Percentiles rank a stretch among this genome's conserved stretches.
Evolutionary conservation across 257 asterid species (phyloP).

Genomic region (Solanum medicagineum): DNA sequence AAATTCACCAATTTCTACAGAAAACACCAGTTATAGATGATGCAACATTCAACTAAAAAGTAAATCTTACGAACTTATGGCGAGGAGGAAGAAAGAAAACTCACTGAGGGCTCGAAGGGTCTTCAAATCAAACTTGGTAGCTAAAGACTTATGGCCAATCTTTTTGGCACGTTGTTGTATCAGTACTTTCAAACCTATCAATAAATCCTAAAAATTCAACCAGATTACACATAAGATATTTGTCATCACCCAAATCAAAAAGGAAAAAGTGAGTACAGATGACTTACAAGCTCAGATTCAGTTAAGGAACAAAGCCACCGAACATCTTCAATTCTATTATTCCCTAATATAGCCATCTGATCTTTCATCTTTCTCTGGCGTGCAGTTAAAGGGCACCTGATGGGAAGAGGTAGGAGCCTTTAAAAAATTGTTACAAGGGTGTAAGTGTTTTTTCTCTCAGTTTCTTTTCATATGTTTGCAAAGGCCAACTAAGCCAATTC

Average conservation of each 20-base stretch:
- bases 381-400: neutral
- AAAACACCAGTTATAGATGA: neutral
- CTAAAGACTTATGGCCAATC: conserved; percentile 40
- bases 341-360: conserved; percentile 1
- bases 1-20: neutral
- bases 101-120: conserved; percentile 49
- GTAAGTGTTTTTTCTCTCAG: neutral
- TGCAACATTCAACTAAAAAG: neutral
- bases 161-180: conserved; percentile 44
- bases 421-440: neutral
- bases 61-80: neutral
- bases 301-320: conserved; percentile 75
- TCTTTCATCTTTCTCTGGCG: neutral
- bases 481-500: neutral
- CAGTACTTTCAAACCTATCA: conserved; percentile 46
- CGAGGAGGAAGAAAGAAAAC: neutral
- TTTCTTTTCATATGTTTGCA: neutral
- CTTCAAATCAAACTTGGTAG: conserved; percentile 42
- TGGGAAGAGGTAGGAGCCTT: neutral
- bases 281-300: conserved; percentile 60
- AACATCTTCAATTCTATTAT: conserved; percentile 54
- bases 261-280: neutral
- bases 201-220: conserved; percentile 35
- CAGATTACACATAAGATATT: neutral
- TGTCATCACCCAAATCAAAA: neutral